Base-by-base conservation (phyloP, 805 yeast genomes). In the Vanderwaltozyma verrucispora region DNA sequence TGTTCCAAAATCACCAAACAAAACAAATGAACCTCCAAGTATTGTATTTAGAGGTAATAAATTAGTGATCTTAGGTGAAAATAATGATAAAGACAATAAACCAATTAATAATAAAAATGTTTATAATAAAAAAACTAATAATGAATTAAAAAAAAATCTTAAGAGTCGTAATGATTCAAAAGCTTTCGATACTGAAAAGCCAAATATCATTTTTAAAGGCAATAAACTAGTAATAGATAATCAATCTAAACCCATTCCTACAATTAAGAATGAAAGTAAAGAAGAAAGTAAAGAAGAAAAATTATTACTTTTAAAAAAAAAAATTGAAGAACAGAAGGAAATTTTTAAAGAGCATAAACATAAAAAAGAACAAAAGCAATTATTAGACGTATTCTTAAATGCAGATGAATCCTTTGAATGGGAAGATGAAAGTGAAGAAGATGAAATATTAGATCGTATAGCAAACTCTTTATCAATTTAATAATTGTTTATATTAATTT, bases 341-440 rank as follows among this genome's bases (percentile, higher is more conserved):
- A 51, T 58, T 16, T 39, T 45, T 9, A 42, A 49, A 24, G 45
- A 42, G 14, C 49, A 41, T 17, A 39, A 44, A 28, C 58, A 49
- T 32, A 47, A 56, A 32, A 46, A 50, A 14, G 44, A 53, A 37
- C 62, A 59, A 38, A 35, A 48, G 25, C 42, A 50, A 28, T 40
- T 57, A 32, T 32, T 59, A 23, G 44, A 51, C 24, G 51, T 47
- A 31, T 57, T 59, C 39, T 42, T 57, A 26, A 55, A 49, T 30
- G 50, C 46, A 27, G 56, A 51, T 26, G 48, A 39, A 4, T 36
- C 35, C 15, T 42, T 53, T 33, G 44, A 51, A 14, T 56, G 61
- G 61, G 51, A 44, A 11, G 59, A 51, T n/a, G 60, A 56, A 20
- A 51, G 46, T 9, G 59, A 55, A 27, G 57, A 52, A 30, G 48